Evolutionary conservation across 495 filamentous ascomycete genomes (phyloP).

Genomic region (Baudoinia panamericana): DNA sequence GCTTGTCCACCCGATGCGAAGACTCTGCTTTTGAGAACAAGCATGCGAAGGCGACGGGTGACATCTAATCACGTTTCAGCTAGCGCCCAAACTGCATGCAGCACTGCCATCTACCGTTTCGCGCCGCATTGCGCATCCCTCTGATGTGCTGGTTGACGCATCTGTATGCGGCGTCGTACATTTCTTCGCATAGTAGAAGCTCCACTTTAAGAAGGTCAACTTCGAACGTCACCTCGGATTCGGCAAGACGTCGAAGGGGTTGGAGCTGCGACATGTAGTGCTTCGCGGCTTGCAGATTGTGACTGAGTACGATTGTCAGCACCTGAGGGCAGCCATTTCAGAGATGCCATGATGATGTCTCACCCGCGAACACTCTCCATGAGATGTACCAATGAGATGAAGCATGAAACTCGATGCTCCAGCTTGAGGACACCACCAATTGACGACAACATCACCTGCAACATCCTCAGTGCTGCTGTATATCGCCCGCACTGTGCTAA

Average conservation of each 20-base stretch:
- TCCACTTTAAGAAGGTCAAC: constrained; percentile 61
- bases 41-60: constrained; percentile 56
- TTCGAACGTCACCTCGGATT: constrained; percentile 58
- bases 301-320: constrained; percentile 21
- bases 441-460: constrained; percentile 55
- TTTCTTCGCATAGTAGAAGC: no score
- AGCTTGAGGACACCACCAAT: constrained; percentile 61
- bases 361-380: constrained; percentile 54
- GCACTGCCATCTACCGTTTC: no score
- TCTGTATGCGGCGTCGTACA: no score
- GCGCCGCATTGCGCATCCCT: background rate
- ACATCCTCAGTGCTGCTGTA: constrained; percentile 49
- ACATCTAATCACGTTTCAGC: constrained; percentile 44
- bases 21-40: constrained; percentile 63
- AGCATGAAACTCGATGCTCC: constrained; percentile 66
- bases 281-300: constrained; percentile 21
- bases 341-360: constrained; percentile 5
- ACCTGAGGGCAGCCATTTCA: background rate
- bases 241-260: constrained; percentile 22
- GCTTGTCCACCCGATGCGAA: constrained; percentile 58
- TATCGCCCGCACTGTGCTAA: constrained; percentile 57
- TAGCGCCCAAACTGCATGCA: no score
- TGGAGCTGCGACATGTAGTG: constrained; percentile 13
- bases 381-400: constrained; percentile 58
- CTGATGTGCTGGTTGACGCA: background rate